phyloP scores from a whole-genome alignment of 106 monocot species.

The Platanthera zijinensis region DNA sequence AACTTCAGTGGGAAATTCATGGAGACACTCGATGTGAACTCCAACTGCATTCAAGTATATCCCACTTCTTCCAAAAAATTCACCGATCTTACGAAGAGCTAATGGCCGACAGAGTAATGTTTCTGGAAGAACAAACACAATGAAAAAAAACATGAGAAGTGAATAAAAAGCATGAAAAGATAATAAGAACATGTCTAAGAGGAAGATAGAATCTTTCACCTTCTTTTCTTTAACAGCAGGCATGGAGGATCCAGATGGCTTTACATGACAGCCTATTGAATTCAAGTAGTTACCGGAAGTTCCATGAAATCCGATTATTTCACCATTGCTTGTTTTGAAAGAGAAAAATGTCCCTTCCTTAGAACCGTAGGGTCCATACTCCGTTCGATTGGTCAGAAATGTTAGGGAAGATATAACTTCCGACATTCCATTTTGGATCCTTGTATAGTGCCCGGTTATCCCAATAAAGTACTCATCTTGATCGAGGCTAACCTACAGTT shows the following conservation, averaged over 20 bases:
- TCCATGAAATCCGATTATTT: background rate
- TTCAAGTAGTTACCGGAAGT: background rate
- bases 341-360: background rate
- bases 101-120: slow-evolving; percentile 31
- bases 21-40: slow-evolving; percentile 7
- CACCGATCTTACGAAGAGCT: slow-evolving; percentile 34
- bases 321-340: background rate
- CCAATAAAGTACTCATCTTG: background rate
- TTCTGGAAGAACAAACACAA: background rate
- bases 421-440: background rate
- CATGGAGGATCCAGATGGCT: background rate
- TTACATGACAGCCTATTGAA: background rate
- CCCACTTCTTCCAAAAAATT: slow-evolving; percentile 37
- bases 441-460: background rate
- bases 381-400: background rate
- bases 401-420: background rate
- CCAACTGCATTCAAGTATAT: slow-evolving; percentile 24
- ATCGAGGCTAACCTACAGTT: background rate
- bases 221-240: background rate
- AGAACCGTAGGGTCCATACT: background rate
- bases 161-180: background rate
- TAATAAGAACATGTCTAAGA: too few species aligned
- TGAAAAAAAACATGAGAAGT: background rate
- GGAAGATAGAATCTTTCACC: too few species aligned
- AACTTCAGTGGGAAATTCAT: background rate